phyloP scores from a whole-genome alignment of 805 yeast genomes.

The Jamesozyma jinghongensis region DNA sequence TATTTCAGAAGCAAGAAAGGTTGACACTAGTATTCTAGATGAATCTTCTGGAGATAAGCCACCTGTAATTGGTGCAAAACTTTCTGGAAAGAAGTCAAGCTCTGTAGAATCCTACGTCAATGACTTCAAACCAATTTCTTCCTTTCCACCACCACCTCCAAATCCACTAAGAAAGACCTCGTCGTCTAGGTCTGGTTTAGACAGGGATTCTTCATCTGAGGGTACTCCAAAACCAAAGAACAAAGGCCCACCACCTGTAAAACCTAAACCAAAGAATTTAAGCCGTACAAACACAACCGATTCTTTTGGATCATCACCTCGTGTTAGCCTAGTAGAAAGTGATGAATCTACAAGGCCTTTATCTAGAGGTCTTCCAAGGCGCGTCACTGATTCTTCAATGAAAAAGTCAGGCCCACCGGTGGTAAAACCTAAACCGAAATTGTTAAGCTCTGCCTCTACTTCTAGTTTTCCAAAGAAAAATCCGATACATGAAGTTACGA shows the following conservation, averaged over 20 bases:
- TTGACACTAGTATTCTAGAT: no score
- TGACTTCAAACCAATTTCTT: no score
- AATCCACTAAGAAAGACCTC: constrained; percentile 5
- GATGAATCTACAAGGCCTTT: not conserved
- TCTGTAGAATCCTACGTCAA: no score
- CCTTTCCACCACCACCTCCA: constrained; percentile 24
- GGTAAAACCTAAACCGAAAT: constrained; percentile 24
- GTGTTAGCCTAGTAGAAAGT: not conserved
- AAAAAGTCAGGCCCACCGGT: constrained; percentile 15
- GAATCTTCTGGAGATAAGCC: no score
- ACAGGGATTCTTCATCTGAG: no score
- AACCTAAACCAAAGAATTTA: constrained; percentile 4
- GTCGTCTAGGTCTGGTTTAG: no score
- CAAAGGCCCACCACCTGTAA: constrained; percentile 2
- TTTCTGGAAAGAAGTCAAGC: no score
- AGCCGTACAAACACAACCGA: not conserved
- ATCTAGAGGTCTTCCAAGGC: not conserved
- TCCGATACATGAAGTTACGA: constrained; percentile 1
- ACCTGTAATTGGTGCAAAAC: no score
- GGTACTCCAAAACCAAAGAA: not conserved
- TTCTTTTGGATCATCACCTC: not conserved
- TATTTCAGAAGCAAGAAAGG: no score
- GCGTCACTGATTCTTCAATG: not conserved
- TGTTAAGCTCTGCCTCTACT: constrained; percentile 1
- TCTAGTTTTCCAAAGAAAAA: not conserved